Evolutionary conservation across 768 basidiomycete genomes (phyloP).

Genomic region (Trichaptum fuscoviolaceum): DNA sequence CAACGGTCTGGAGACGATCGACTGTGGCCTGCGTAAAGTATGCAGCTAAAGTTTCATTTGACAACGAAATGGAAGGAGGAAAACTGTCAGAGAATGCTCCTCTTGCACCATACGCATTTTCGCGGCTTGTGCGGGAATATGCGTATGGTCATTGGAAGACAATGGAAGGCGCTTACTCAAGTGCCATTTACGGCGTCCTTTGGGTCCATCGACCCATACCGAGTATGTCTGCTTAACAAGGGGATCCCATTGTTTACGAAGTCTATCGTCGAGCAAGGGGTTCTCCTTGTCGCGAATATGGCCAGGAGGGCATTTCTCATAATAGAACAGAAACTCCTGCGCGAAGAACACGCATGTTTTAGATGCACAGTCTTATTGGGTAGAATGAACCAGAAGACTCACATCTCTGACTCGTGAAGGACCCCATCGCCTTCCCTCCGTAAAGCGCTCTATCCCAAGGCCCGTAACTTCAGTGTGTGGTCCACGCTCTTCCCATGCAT

Average conservation of each 20-base stretch:
- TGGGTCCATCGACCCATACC: constrained; percentile 63
- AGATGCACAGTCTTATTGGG: constrained; percentile 6
- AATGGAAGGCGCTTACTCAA: constrained; percentile 48
- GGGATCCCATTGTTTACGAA: constrained; percentile 53
- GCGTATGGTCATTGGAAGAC: constrained; percentile 12
- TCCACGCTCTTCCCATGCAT: constrained; percentile 70
- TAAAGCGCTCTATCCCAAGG: constrained; percentile 79
- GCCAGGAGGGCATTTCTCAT: constrained; percentile 47
- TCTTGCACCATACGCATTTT: not conserved
- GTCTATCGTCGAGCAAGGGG: constrained; percentile 22
- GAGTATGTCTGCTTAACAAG: constrained; percentile 84
- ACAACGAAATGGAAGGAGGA: constrained; percentile 13
- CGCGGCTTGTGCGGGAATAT: not conserved
- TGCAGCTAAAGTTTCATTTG: constrained; percentile 46
- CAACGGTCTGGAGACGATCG: constrained; percentile 65
- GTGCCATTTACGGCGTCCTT: constrained; percentile 75
- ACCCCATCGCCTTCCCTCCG: constrained; percentile 79
- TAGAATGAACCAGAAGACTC: constrained; percentile 22
- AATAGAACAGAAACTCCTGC: constrained; percentile 83
- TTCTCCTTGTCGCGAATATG: constrained; percentile 20
- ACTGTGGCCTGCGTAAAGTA: constrained; percentile 79
- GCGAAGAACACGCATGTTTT: constrained; percentile 10
- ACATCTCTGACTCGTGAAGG: constrained; percentile 81
- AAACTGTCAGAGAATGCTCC: constrained; percentile 1
- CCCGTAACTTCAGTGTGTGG: constrained; percentile 72